Percentiles rank a stretch among this genome's conserved stretches.
These are phyloP conservation scores for Aspergillus bertholletiae DNA, from an alignment of 495 filamentous ascomycete genomes.

Conservation along the genomic window DNA sequence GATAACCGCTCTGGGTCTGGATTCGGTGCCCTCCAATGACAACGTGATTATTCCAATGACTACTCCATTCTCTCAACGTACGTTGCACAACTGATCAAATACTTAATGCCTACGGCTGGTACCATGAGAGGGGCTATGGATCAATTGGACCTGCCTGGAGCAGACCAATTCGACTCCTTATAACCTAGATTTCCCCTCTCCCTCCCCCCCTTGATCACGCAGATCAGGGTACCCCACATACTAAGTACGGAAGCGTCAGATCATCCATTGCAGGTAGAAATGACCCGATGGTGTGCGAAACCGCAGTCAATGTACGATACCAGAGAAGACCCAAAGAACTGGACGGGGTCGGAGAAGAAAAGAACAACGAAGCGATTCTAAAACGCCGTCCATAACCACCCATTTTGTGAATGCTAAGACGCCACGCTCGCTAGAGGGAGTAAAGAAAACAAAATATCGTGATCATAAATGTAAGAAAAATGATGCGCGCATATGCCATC, in stretches of 20 bases:
- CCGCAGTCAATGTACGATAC: background rate
- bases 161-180: too few species aligned
- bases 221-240: background rate
- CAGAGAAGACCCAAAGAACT: background rate
- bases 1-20: conserved; percentile 27
- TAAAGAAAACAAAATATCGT: background rate
- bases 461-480: background rate
- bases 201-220: too few species aligned
- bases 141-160: background rate
- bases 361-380: background rate
- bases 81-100: too few species aligned
- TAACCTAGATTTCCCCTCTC: too few species aligned
- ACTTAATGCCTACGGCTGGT: too few species aligned
- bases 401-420: background rate
- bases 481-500: background rate
- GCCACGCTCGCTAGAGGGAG: conserved; percentile 3
- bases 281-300: background rate
- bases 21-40: background rate
- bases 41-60: too few species aligned
- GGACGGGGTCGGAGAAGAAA: background rate
- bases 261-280: background rate
- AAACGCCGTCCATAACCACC: conserved; percentile 1
- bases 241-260: background rate
- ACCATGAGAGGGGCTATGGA: background rate
- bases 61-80: too few species aligned